Evolutionary conservation across 2,329 filamentous ascomycete genomes (phyloP), one percentile per base, ranked within the genome.

Genomic region (Aspergillus sp.): DNA sequence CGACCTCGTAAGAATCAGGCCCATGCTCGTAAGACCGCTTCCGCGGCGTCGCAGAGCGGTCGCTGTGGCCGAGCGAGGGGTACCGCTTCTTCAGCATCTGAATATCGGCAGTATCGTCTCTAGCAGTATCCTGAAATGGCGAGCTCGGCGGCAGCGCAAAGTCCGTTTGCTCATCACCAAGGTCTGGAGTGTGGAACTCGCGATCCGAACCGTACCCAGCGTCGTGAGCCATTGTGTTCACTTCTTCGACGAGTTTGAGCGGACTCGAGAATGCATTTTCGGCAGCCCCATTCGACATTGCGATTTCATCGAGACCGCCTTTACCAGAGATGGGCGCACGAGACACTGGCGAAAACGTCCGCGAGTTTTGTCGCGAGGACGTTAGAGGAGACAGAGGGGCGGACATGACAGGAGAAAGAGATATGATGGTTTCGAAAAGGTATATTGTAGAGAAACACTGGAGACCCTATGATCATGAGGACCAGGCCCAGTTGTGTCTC

Each of bases 341-440:
- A 35, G 55, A 59, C 49, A 54, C 58, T 38, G 63, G 61, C n/a
- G 66, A 72, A 30, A 62, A 62, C 45, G 62, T 62, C 54, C 73
- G 69, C 40, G 66, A 66, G 56, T 76, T 76, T 53, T 74, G 72
- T 55, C 65, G 69, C 42, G 72, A 73, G 22, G 71, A 62, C 38
- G 72, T 71, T 43, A 76, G 64, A n/a, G 70, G 67, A 4, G 70
- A 73, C 30, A 76, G 59, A 47, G 73, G 71, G 51, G 68, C 68
- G 50, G 71, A 64, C 72, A 75, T 76, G 49, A 38, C 60, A 54
- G 32, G 54, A 45, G 47, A 48, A 43, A 50, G 17, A 17, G 24
- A 14, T 24, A 36, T 32, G 8, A 19, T 22, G 8, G 32, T 20
- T 42, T 30, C 14, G 14, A 33, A 47, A 41, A 47, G 19, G 47